Conservation (phyloP, 2,329 filamentous ascomycete genomes). For the Passalora sequoiae region DNA sequence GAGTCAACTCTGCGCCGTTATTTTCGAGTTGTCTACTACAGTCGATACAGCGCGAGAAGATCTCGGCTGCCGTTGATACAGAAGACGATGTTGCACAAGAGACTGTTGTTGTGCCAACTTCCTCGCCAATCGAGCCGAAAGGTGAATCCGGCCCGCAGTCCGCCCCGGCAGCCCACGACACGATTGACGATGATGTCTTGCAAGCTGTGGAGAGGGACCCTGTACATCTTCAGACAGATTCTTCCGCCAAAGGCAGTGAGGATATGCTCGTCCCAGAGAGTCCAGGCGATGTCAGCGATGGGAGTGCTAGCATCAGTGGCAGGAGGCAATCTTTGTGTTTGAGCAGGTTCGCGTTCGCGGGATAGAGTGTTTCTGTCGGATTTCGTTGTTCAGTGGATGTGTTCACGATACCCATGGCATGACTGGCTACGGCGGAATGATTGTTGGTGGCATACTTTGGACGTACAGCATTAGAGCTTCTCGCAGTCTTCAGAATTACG, state of each 20-base stretch:
- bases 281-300: conserved; percentile 36
- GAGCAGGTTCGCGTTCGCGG: conserved; percentile 37
- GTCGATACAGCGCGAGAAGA: background rate
- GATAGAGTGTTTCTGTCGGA: conserved; percentile 4
- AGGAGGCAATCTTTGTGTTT: conserved; percentile 36
- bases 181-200: conserved; percentile 24
- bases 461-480: no score
- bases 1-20: conserved; percentile 14
- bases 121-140: conserved; percentile 10
- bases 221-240: conserved; percentile 5
- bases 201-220: conserved; percentile 22
- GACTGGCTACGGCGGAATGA: no score
- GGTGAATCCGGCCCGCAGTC: background rate
- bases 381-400: conserved; percentile 3
- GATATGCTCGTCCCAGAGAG: conserved; percentile 45
- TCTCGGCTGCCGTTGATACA: background rate
- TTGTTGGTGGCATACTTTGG: no score
- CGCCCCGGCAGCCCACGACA: conserved; percentile 8
- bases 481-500: no score
- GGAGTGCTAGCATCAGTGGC: conserved; percentile 30
- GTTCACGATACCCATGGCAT: conserved; percentile 2
- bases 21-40: conserved; percentile 7
- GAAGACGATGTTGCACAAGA: background rate
- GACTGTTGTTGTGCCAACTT: conserved; percentile 11
- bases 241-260: conserved; percentile 41